A percentile compares a stretch with the other conserved stretches of the same genome.
phyloP scores from a whole-genome alignment of 257 asterid genomes.

The Pogostemon cablin region DNA sequence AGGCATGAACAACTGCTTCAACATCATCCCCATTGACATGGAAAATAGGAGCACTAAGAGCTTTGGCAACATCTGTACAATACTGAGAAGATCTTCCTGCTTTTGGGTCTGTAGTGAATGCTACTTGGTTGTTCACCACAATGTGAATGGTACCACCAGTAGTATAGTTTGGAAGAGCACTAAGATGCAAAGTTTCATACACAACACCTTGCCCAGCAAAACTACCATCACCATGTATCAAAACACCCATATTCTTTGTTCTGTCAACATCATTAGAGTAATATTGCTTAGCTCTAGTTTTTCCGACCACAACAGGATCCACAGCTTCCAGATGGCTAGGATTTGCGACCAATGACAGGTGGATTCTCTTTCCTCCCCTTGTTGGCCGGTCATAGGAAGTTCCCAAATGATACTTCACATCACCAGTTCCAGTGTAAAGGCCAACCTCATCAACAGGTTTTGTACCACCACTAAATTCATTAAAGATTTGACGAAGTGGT shows the following conservation, averaged over 20 bases:
- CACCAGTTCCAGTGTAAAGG: constrained; percentile 91
- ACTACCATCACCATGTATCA: constrained; percentile 96
- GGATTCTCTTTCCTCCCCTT: constrained; percentile 93
- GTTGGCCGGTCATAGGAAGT: constrained; percentile 97
- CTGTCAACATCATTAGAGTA: constrained; percentile 72
- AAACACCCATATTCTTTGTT: constrained; percentile 77
- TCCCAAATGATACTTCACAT: constrained; percentile 93
- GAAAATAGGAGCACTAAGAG: constrained; percentile 68
- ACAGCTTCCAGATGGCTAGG: constrained; percentile 99
- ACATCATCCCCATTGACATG: constrained; percentile 85
- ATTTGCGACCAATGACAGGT: constrained; percentile 88
- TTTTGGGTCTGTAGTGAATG: constrained; percentile 69
- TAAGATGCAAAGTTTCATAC: constrained; percentile 90
- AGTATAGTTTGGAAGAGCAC: constrained; percentile 94
- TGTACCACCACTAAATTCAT: constrained; percentile 90
- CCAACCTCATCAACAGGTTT: constrained; percentile 87
- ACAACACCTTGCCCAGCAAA: constrained; percentile 98
- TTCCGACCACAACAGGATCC: constrained; percentile 90
- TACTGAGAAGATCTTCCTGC: constrained; percentile 78
- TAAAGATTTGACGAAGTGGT: constrained; percentile 86
- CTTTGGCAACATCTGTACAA: constrained; percentile 81
- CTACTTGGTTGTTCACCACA: constrained; percentile 80
- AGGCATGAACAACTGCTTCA: constrained; percentile 72
- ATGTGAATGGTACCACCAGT: constrained; percentile 88
- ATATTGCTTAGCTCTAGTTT: constrained; percentile 91